Conservation (phyloP, 225 moss, liverwort and hornwort genomes). For the Physcomitrium patens region DNA sequence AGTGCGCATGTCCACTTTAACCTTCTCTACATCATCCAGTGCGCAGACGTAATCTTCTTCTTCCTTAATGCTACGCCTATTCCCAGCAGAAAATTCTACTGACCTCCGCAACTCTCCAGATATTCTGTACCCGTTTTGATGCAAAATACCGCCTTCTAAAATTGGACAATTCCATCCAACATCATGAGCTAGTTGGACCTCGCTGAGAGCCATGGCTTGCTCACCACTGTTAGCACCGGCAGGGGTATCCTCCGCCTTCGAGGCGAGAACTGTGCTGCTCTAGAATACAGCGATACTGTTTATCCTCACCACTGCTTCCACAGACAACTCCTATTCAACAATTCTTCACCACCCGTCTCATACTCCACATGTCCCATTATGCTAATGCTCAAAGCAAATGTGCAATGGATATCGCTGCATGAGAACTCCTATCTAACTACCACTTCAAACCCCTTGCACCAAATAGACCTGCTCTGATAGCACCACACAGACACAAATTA, state of each 20-base stretch:
- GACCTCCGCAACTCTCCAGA: conserved; percentile 51
- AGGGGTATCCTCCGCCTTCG: conserved; percentile 27
- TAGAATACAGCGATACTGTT: conserved; percentile 39
- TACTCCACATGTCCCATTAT: conserved; percentile 32
- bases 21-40: conserved; percentile 48
- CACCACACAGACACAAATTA: conserved; percentile 18
- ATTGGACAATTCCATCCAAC: conserved; percentile 43
- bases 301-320: conserved; percentile 28
- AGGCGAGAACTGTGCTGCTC: conserved; percentile 34
- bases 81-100: conserved; percentile 28
- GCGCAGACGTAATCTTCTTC: not conserved
- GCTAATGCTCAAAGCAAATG: conserved; percentile 17
- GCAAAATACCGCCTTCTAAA: conserved; percentile 40
- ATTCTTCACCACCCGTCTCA: conserved; percentile 19
- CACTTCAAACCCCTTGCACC: conserved; percentile 19
- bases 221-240: conserved; percentile 26
- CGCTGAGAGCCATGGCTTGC: conserved; percentile 40
- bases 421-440: conserved; percentile 15
- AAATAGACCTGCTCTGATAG: conserved; percentile 12
- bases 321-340: conserved; percentile 17
- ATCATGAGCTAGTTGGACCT: conserved; percentile 39
- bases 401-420: not conserved
- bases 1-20: conserved; percentile 47
- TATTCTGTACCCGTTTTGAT: conserved; percentile 43
- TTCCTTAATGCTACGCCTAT: conserved; percentile 25